Evolutionary conservation across 2,329 filamentous ascomycete species (phyloP), one percentile per base, ranked within the genome.

Genomic region (Colletotrichum endophyticum): DNA sequence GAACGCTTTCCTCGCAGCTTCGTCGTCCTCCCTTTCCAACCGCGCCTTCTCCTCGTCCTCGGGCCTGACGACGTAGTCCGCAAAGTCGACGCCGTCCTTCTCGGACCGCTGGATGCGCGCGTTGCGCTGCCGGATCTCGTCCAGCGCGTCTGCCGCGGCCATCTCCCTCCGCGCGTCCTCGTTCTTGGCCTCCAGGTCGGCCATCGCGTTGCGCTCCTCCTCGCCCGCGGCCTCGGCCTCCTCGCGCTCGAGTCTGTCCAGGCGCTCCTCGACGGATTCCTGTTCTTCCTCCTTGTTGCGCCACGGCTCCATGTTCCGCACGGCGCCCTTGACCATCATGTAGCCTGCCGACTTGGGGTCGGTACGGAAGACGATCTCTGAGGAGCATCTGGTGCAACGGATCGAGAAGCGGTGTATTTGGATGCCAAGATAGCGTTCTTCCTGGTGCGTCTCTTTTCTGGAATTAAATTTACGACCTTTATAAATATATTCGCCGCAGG

Each of bases 291-390:
- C 84, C 11, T 87, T 86, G 73, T 91, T 87, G 30, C 95, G 89
- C 97, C 97, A 99, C 0, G 95, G 94, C 84, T 99, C 97, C 78
- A 97, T 97, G 84, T 98, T 99, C 61, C 97, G 91, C 86, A 96
- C 95, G 7, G 96, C 97, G 19, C 97, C 96, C 66, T 91, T 90
- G 84, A 98, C 91, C 82, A 90, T 89, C 91, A 85, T 92, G 83
- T 98, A 99, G 83, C 99, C 96, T 89, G 96, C 95, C 82, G 96
- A 96, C 85, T 98, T 98, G 0, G 97, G 97, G 80, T 99, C 97
- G 0, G 97, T 99, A 78, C 95, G 94, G 88, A 99, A 98, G 0
- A 95, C 96, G 80, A 99, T 98, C 82, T 98, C 69, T 8, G 66
- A 39, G 12, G 49, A 67, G 86, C 96, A 98, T 64, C 95, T 88